A percentile compares a stretch with the other conserved stretches of the same genome.
phyloP scores from a whole-genome alignment of 2,329 filamentous ascomycete genomes.

The Blastomyces silverae region DNA sequence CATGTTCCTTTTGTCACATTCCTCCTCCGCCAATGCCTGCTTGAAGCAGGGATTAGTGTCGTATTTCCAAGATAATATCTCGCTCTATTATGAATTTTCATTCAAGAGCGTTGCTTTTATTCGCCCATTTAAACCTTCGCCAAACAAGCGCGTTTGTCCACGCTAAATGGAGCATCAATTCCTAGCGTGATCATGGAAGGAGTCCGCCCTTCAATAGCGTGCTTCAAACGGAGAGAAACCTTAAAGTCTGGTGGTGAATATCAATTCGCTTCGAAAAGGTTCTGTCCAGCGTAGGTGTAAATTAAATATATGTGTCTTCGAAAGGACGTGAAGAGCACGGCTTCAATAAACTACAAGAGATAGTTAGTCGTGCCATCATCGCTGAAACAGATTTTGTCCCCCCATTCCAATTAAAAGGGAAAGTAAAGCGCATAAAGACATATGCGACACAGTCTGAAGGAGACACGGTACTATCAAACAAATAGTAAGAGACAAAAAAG shows the following conservation, averaged over 20 bases:
- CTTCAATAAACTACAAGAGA: background rate
- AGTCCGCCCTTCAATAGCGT: background rate
- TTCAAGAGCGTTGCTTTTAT: background rate
- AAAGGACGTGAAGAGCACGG: background rate
- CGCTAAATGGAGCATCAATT: background rate
- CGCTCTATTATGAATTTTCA: background rate
- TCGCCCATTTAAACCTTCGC: background rate
- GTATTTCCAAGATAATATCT: background rate
- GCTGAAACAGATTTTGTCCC: no score
- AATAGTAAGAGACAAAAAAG: background rate
- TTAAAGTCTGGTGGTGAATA: no score
- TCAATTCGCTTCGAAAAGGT: no score
- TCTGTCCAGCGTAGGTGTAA: background rate
- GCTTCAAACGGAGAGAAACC: background rate
- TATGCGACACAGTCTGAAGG: background rate
- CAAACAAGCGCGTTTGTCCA: slow-evolving; percentile 1
- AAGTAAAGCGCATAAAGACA: background rate
- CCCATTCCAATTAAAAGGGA: no score
- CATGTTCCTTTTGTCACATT: background rate
- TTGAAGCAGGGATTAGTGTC: background rate
- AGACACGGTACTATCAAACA: background rate
- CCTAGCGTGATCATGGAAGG: background rate
- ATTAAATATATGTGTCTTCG: background rate
- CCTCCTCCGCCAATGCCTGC: background rate
- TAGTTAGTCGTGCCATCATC: no score